Evolutionary conservation across 176 grass and related monocot genomes (phyloP).

Genomic region (Poa pratensis): DNA sequence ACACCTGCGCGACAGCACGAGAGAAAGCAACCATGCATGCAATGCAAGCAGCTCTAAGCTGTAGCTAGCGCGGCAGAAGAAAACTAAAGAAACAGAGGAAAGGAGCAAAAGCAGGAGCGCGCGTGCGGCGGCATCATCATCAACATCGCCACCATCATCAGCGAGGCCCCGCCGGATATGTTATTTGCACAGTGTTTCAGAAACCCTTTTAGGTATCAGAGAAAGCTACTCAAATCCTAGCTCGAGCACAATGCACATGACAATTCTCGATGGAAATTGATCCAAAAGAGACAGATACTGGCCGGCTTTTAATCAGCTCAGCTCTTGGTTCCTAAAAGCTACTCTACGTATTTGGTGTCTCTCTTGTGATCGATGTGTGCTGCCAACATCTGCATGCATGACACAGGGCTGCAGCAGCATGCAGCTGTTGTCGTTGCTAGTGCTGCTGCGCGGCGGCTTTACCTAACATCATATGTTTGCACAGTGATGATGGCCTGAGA

Average conservation of each 20-base stretch:
- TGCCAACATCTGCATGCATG: slow-evolving; percentile 29
- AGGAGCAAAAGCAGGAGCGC: slow-evolving; percentile 55
- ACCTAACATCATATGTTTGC: slow-evolving; percentile 52
- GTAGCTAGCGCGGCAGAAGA: slow-evolving; percentile 23
- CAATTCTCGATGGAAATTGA: slow-evolving; percentile 2
- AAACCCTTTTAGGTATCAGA: neutral
- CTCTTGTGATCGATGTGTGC: slow-evolving; percentile 9
- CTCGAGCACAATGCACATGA: slow-evolving; percentile 7
- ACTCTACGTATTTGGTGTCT: neutral
- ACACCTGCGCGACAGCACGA: slow-evolving; percentile 33
- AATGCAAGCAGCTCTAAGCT: slow-evolving; percentile 7
- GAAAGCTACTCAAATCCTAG: neutral
- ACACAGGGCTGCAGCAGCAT: neutral
- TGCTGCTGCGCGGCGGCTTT: slow-evolving; percentile 8
- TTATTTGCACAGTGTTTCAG: slow-evolving; percentile 13
- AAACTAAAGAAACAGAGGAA: slow-evolving; percentile 1
- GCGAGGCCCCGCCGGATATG: neutral
- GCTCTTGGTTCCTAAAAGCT: slow-evolving; percentile 13
- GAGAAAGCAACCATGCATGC: slow-evolving; percentile 12
- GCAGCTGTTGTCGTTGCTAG: slow-evolving; percentile 25
- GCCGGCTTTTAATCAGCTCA: slow-evolving; percentile 28
- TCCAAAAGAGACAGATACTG: slow-evolving; percentile 44
- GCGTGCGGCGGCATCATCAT: slow-evolving; percentile 43
- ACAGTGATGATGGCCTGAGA: slow-evolving; percentile 13
- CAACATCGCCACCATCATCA: neutral